Evolutionary conservation across 352 stramenopile species (phyloP), one percentile per base, ranked within the genome.

Genomic region (Pythium folliculosum): DNA sequence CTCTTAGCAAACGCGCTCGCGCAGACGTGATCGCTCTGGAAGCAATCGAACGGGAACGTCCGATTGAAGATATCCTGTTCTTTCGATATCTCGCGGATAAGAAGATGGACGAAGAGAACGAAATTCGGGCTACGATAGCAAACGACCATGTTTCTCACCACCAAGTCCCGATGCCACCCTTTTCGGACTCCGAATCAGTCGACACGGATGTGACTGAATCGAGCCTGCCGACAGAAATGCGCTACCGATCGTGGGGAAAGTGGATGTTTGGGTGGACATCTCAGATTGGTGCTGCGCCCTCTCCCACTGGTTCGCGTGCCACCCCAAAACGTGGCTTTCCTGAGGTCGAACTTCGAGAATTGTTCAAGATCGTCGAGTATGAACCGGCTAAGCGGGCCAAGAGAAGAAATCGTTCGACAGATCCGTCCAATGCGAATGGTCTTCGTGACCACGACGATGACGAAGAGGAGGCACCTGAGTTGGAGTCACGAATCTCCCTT

Each of bases 251-350:
- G 7, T 95, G 86, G 86, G 86, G 86, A 50, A 80, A 85, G 44
- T 95, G 86, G 86, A 89, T 95, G 75, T 95, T 95, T 77, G 83
- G 82, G 0, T 95, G 86, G 86, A 92, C 86, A 25, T 93, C 83
- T 17, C 85, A 86, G 32, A 72, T 95, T 49, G 73, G 77, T 35
- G 59, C 70, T n/a, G 61, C 78, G 60, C 59, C 70, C 23, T 67
- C 76, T 25, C 65, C 73, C 32, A 63, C 66, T 22, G 69, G 80
- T 57, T 40, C 59, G 27, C 62, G 73, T 16, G 63, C 78, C 17
- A 48, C 37, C 21, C 74, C 82, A 0, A 75, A 79, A 45, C 76
- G 80, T 4, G 78, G 80, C 22, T 80, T 95, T 61, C 84, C 86
- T 14, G 88, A 96, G 66, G 78, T 94, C 25, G 88, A 96, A 43